Conservation (phyloP, 176 grass and related monocot genomes). For the Bromus sterilis region DNA sequence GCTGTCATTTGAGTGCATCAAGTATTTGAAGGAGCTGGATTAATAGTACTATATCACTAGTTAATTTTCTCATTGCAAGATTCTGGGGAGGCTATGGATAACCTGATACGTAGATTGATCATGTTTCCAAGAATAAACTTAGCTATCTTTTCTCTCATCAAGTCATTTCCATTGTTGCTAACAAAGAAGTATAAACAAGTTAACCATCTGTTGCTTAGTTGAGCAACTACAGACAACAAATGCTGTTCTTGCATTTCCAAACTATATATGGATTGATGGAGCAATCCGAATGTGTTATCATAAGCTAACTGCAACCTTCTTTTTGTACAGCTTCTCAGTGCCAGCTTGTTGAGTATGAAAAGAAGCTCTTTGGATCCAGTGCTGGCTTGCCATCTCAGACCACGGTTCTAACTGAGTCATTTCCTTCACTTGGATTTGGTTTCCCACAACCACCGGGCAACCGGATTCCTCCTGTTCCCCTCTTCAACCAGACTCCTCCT, state of each 20-base stretch:
- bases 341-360: slow-evolving; percentile 60
- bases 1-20: neutral
- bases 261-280: neutral
- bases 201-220: neutral
- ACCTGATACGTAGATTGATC: neutral
- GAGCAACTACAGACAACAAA: neutral
- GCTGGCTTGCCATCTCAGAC: neutral
- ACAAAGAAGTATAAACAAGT: neutral
- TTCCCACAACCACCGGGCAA: slow-evolving; percentile 40
- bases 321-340: slow-evolving; percentile 43
- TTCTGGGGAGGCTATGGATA: neutral
- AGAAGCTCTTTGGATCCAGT: slow-evolving; percentile 52
- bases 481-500: slow-evolving; percentile 42
- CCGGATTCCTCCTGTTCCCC: too few relatives aligned
- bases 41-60: neutral
- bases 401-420: slow-evolving; percentile 39
- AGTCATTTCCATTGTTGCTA: neutral
- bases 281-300: neutral
- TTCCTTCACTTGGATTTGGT: slow-evolving; percentile 59
- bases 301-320: neutral
- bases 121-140: neutral
- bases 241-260: neutral
- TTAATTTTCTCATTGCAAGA: neutral
- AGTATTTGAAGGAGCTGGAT: neutral
- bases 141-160: neutral